phyloP scores from a whole-genome alignment of 176 grass and related monocot genomes.

The Avena sativa region DNA sequence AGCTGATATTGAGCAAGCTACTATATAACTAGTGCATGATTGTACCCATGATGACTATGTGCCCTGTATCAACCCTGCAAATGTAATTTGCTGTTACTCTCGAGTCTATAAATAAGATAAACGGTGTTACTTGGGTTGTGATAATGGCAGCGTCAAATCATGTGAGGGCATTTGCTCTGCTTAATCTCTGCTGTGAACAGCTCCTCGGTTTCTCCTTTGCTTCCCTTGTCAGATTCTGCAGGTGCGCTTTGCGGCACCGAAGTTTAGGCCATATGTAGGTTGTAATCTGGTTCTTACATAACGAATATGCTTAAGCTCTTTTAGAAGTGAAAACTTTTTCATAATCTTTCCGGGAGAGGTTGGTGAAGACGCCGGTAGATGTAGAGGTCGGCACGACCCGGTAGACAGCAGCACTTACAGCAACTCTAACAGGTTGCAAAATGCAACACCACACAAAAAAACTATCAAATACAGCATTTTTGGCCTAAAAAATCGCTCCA shows the following conservation, averaged over 20 bases:
- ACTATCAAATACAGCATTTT: too few species aligned
- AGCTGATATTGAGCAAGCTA: neutral
- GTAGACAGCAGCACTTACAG: too few species aligned
- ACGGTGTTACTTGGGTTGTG: neutral
- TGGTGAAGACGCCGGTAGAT: neutral
- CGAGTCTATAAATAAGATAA: conserved; percentile 15
- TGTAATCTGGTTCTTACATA: neutral
- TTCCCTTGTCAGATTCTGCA: neutral
- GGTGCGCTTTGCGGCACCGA: neutral
- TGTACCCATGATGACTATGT: conserved; percentile 11
- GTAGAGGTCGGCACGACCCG: neutral
- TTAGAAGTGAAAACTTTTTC: neutral
- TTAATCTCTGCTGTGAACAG: neutral
- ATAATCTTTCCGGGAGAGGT: neutral
- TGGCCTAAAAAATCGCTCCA: too few species aligned
- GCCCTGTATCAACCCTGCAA: neutral
- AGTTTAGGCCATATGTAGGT: neutral
- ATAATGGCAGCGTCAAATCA: neutral
- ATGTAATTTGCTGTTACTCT: neutral
- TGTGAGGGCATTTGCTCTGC: neutral
- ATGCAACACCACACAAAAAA: too few species aligned
- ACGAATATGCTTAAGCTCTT: neutral
- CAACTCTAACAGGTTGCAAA: too few species aligned
- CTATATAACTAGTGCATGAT: conserved; percentile 18
- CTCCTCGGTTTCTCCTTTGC: neutral